Evolutionary conservation across 2,329 filamentous ascomycete species (phyloP), one percentile per base, ranked within the genome.

Genomic region (Phialemoniopsis sp.): DNA sequence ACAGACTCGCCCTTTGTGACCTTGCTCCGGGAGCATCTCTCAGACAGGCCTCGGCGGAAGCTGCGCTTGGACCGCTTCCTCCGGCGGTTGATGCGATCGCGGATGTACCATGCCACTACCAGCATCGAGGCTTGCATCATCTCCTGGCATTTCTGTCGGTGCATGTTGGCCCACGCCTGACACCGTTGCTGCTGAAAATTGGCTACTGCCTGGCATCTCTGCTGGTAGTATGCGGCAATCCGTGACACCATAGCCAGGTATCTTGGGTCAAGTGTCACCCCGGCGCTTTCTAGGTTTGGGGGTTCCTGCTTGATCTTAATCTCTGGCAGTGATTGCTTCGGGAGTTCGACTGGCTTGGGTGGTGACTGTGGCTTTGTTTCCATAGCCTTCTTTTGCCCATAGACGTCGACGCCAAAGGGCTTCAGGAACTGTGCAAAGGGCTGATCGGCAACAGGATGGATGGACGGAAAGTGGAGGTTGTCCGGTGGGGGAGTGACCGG

Each of bases 51-150:
- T 8, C 57, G 55, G 38, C 58, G 58, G 48, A 72, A 72, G 14
- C 54, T 51, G 14, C 63, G 58, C 57, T 63, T 68, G 49, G 64
- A 57, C 37, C 61, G 55, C 47, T 57, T 58, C 32, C 67, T 59
- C 19, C 67, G 58, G 26, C 68, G 60, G 42, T 62, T 57, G 46
- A 72, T 68, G 26, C 67, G 64, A 47, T 72, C 68, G 32, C 68
- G 63, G 32, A 70, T 63, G 46, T 72, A 71, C 68, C 68, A 72
- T 12, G 68, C 68, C 26, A 72, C 66, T 4, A 72, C 64, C 16
- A 72, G 52, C 63, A 70, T 71, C 41, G 68, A 66, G 1, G 68
- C 68, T 46, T 69, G 67, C 56, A 64, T 68, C 59, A 67, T 67
- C 44, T 71, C 68, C 52, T 70, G 67, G 46, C 64, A 68, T 49